These are phyloP conservation scores for Brassica nigra DNA, from an alignment of 345 rosid genomes.

Conservation along the genomic window DNA sequence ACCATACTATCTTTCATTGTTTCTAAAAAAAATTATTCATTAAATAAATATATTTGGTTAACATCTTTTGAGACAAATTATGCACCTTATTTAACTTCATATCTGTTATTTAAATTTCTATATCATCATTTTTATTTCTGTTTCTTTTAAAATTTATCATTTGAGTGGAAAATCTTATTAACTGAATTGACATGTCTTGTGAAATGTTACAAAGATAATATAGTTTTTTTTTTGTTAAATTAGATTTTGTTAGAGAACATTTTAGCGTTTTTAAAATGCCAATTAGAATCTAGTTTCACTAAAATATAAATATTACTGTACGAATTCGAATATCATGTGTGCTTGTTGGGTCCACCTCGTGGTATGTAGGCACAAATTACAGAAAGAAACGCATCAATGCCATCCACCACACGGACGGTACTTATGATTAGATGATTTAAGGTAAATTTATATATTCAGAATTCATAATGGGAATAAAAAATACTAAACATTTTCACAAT, in stretches of 20 bases:
- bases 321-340: slow-evolving; percentile 24
- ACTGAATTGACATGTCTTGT: background rate
- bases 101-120: background rate
- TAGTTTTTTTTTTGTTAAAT: slow-evolving; percentile 2
- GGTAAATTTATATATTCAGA: slow-evolving; percentile 1
- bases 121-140: background rate
- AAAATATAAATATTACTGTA: background rate
- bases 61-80: too few relatives aligned
- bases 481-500: background rate
- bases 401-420: slow-evolving; percentile 33
- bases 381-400: slow-evolving; percentile 37
- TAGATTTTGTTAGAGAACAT: too few relatives aligned
- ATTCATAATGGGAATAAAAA: background rate
- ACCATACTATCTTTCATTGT: too few relatives aligned
- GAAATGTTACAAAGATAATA: background rate
- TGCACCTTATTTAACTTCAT: background rate
- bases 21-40: too few relatives aligned
- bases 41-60: too few relatives aligned
- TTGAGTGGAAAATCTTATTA: background rate
- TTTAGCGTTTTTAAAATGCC: too few relatives aligned
- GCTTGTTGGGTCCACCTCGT: slow-evolving; percentile 35
- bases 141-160: background rate
- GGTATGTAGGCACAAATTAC: slow-evolving; percentile 37
- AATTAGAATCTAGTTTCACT: too few relatives aligned
- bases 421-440: slow-evolving; percentile 21